Conservation (phyloP, 1,139 yeast species). For the Suhomyces maxii region DNA sequence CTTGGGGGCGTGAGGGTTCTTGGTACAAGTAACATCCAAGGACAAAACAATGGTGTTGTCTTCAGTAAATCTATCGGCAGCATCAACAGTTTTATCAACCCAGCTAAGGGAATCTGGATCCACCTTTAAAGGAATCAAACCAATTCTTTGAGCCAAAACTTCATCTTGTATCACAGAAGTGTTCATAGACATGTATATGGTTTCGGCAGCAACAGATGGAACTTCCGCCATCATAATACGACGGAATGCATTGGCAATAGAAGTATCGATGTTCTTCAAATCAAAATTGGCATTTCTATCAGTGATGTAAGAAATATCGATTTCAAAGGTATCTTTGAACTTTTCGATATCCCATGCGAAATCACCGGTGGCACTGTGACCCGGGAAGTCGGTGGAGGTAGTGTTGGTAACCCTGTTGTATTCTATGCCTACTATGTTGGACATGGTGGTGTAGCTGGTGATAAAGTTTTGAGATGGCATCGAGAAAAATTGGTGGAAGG, state of each 20-base stretch:
- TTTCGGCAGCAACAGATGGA: slow-evolving; percentile 93
- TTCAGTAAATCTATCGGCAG: slow-evolving; percentile 72
- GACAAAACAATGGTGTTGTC: slow-evolving; percentile 86
- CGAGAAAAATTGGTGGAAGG: slow-evolving; percentile 10
- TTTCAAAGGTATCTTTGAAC: slow-evolving; percentile 69
- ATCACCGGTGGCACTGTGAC: slow-evolving; percentile 63
- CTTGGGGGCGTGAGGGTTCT: slow-evolving; percentile 80
- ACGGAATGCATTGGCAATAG: slow-evolving; percentile 94
- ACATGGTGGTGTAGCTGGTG: slow-evolving; percentile 21
- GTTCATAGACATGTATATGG: slow-evolving; percentile 86
- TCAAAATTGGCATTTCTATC: slow-evolving; percentile 85
- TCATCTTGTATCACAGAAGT: slow-evolving; percentile 97
- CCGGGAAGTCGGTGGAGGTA: slow-evolving; percentile 87
- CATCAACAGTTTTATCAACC: slow-evolving; percentile 68
- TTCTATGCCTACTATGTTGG: slow-evolving; percentile 81
- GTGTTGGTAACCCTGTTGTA: slow-evolving; percentile 89
- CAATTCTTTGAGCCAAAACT: slow-evolving; percentile 92
- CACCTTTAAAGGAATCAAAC: slow-evolving; percentile 83
- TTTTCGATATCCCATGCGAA: slow-evolving; percentile 82
- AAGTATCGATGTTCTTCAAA: slow-evolving; percentile 81
- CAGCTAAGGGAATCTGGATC: slow-evolving; percentile 86
- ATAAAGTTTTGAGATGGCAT: slow-evolving; percentile 9
- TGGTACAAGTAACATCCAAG: slow-evolving; percentile 78
- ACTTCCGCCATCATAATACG: slow-evolving; percentile 96
- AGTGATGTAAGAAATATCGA: slow-evolving; percentile 62